phyloP scores from a whole-genome alignment of 179 eudicot genomes.

The Drosera spatulata region DNA sequence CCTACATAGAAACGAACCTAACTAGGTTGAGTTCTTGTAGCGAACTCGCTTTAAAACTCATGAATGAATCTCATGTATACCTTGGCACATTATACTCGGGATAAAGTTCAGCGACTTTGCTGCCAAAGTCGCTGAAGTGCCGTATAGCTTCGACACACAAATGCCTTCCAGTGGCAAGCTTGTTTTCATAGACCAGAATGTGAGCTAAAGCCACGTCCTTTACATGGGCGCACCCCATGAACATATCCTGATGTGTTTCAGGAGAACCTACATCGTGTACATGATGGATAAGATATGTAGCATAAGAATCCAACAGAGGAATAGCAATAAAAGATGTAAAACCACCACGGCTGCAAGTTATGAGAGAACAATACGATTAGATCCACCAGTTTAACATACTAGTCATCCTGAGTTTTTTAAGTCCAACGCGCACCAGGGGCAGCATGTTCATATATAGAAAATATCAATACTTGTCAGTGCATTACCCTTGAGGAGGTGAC shows the following conservation, averaged over 20 bases:
- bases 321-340: neutral
- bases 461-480: neutral
- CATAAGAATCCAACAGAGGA: neutral
- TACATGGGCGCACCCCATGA: slow-evolving; percentile 30
- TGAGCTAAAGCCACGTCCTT: slow-evolving; percentile 36
- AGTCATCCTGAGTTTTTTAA: too few relatives aligned
- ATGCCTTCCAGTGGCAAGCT: slow-evolving; percentile 29
- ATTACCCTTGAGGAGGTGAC: slow-evolving; percentile 26
- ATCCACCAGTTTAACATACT: too few relatives aligned
- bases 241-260: slow-evolving; percentile 21
- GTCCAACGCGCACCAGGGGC: neutral
- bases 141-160: slow-evolving; percentile 24
- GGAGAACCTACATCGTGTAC: slow-evolving; percentile 13
- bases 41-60: too few relatives aligned
- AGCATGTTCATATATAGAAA: neutral
- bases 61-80: slow-evolving; percentile 2
- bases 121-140: slow-evolving; percentile 29
- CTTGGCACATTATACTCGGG: slow-evolving; percentile 29
- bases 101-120: slow-evolving; percentile 25
- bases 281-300: neutral
- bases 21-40: too few relatives aligned
- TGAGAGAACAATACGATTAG: too few relatives aligned
- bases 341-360: too few relatives aligned
- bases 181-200: slow-evolving; percentile 32
- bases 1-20: too few relatives aligned